Conservation (phyloP, 192 early-diverging fungal species). For the Podila horticola region DNA sequence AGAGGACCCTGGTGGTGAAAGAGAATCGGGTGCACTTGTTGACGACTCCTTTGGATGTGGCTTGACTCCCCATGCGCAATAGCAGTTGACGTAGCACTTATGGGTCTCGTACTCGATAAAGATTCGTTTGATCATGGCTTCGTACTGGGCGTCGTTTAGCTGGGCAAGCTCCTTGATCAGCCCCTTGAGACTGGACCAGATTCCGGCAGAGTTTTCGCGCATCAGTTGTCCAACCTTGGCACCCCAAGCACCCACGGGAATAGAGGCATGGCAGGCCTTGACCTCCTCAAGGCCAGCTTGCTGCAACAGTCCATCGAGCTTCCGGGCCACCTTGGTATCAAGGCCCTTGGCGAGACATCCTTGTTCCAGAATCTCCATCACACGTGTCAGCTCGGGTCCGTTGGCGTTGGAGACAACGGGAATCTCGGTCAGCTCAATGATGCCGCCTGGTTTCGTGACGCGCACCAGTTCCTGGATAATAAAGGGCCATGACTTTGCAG, state of each 20-base stretch:
- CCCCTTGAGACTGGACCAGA: constrained; percentile 42
- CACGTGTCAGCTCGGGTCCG: constrained; percentile 32
- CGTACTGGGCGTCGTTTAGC: constrained; percentile 39
- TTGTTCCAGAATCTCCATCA: constrained; percentile 35
- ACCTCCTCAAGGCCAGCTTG: constrained; percentile 30
- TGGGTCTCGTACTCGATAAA: constrained; percentile 46
- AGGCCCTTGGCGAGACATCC: constrained; percentile 30
- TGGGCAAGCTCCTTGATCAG: constrained; percentile 36
- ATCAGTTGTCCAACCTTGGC: constrained; percentile 46
- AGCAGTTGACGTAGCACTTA: constrained; percentile 47
- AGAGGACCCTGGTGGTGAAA: not conserved
- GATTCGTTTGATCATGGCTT: constrained; percentile 31
- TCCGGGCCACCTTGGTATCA: constrained; percentile 36
- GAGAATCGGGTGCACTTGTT: not conserved
- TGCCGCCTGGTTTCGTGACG: constrained; percentile 65
- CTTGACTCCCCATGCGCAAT: constrained; percentile 49
- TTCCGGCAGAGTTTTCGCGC: constrained; percentile 42
- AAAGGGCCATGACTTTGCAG: constrained; percentile 53
- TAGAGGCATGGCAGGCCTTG: constrained; percentile 31
- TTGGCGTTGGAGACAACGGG: constrained; percentile 36
- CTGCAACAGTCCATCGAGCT: constrained; percentile 20
- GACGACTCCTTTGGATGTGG: constrained; percentile 19
- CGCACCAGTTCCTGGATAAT: constrained; percentile 59
- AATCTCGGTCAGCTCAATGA: constrained; percentile 58
- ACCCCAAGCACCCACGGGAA: constrained; percentile 44